Conservation (phyloP, 441 rosid species). For the Oxalis stricta region DNA sequence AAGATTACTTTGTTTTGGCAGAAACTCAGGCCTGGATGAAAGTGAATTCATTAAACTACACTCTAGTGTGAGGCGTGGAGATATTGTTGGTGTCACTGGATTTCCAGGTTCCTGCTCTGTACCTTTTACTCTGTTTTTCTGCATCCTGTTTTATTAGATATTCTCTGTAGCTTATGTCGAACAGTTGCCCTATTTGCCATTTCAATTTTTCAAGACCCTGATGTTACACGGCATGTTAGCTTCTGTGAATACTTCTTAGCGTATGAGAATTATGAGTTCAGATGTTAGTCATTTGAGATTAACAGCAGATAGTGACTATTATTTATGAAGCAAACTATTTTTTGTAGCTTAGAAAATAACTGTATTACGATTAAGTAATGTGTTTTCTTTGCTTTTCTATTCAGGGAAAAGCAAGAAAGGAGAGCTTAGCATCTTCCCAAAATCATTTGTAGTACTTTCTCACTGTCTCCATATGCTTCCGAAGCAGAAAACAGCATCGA, state of each 20-base stretch:
- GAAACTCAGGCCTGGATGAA: slow-evolving; percentile 62
- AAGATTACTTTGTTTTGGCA: slow-evolving; percentile 28
- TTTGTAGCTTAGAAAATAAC: too few species aligned
- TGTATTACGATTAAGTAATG: background rate
- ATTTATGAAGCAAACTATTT: too few species aligned
- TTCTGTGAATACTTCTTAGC: background rate
- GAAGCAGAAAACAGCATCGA: slow-evolving; percentile 45
- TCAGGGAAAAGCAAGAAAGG: slow-evolving; percentile 81
- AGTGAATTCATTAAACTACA: slow-evolving; percentile 50
- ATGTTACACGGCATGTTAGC: too few species aligned
- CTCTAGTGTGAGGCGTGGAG: slow-evolving; percentile 67
- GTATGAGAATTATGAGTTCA: background rate
- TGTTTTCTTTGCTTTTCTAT: background rate
- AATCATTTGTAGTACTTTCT: slow-evolving; percentile 37
- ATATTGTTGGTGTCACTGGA: slow-evolving; percentile 69
- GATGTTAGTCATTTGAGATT: too few species aligned
- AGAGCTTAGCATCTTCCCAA: slow-evolving; percentile 71
- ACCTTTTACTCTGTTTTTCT: background rate
- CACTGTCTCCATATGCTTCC: slow-evolving; percentile 92
- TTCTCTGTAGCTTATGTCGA: too few species aligned
- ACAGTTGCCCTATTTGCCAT: too few species aligned
- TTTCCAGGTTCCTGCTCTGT: slow-evolving; percentile 55
- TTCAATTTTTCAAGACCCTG: too few species aligned
- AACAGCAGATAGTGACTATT: too few species aligned
- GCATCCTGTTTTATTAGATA: background rate